A percentile compares a stretch with the other conserved stretches of the same genome.
Evolutionary conservation across 2,329 filamentous ascomycete species (phyloP).

Genomic region (Dendryphion nanum): DNA sequence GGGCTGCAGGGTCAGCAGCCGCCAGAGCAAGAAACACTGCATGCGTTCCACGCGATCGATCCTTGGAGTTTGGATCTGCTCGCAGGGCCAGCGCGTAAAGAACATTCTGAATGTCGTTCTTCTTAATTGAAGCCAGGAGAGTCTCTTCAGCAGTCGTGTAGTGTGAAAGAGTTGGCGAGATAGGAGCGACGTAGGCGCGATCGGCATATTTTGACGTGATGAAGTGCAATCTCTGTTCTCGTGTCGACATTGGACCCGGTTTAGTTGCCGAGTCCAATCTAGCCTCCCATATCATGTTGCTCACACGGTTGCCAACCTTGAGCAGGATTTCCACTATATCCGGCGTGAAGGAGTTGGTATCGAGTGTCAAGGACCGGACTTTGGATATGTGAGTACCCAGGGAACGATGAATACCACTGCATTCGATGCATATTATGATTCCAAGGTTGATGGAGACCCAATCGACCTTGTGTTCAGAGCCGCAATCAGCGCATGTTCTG

Average conservation of each 20-base stretch:
- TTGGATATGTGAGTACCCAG: conserved; percentile 98
- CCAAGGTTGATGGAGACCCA: conserved; percentile 99
- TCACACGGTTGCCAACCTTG: conserved; percentile 87
- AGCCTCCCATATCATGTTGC: conserved; percentile 96
- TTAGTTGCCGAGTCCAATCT: conserved; percentile 73
- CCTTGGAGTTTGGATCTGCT: conserved; percentile 76
- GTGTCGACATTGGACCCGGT: conserved; percentile 71
- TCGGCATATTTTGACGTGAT: conserved; percentile 96
- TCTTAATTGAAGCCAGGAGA: conserved; percentile 88
- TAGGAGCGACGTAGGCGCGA: conserved; percentile 73
- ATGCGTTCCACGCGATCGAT: conserved; percentile 85
- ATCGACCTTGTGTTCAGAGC: conserved; percentile 87
- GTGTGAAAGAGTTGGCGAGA: conserved; percentile 71
- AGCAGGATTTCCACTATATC: conserved; percentile 95
- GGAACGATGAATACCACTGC: conserved; percentile 94
- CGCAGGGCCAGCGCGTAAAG: conserved; percentile 84
- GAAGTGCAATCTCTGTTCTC: conserved; percentile 89
- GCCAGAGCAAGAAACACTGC: conserved; percentile 88
- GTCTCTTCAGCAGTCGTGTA: conserved; percentile 83
- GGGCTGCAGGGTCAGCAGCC: conserved; percentile 85
- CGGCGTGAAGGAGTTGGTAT: conserved; percentile 92
- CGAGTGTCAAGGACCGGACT: conserved; percentile 88
- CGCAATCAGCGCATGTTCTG: conserved; percentile 90
- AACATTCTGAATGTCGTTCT: conserved; percentile 91
- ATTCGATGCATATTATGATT: conserved; percentile 96